Conservation (phyloP, 2,329 filamentous ascomycete species). For the Penicillium verrucosum region DNA sequence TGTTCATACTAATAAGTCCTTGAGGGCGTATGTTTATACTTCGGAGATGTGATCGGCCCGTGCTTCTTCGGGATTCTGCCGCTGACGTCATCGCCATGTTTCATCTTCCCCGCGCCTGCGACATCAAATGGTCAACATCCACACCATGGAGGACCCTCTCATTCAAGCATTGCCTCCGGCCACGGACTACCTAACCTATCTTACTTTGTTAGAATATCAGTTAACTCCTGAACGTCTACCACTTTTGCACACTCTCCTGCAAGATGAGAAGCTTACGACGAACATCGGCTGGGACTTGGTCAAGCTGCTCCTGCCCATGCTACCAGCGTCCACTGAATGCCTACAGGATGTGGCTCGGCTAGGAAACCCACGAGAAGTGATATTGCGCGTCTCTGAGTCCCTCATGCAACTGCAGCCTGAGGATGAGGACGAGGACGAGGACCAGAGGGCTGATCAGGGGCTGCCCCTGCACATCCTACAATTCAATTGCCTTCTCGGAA, state of each 20-base stretch:
- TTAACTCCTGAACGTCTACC: constrained; percentile 57
- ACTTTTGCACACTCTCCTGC: constrained; percentile 56
- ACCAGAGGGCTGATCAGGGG: constrained; percentile 32
- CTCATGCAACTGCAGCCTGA: constrained; percentile 55
- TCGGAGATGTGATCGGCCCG: constrained; percentile 7
- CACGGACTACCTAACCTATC: constrained; percentile 64
- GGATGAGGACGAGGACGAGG: constrained; percentile 36
- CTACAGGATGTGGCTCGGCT: constrained; percentile 59
- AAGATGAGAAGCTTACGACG: constrained; percentile 58
- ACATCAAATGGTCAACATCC: constrained; percentile 16
- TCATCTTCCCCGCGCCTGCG: constrained; percentile 5
- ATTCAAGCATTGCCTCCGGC: constrained; percentile 58
- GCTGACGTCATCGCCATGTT: constrained; percentile 14
- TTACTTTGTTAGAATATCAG: constrained; percentile 64
- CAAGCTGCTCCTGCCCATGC: constrained; percentile 57
- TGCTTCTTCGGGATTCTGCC: constrained; percentile 6
- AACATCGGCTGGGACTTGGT: constrained; percentile 68
- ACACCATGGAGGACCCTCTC: constrained; percentile 46
- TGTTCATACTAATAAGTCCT: neutral
- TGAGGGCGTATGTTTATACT: neutral
- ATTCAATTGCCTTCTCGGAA: constrained; percentile 32
- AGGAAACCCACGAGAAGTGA: constrained; percentile 63
- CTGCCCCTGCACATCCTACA: constrained; percentile 17
- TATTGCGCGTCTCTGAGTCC: constrained; percentile 61
- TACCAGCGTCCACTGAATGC: constrained; percentile 58